These are phyloP conservation scores for Arxiozyma slooffiae DNA, from an alignment of 1,139 yeast species.

Conservation along the genomic window DNA sequence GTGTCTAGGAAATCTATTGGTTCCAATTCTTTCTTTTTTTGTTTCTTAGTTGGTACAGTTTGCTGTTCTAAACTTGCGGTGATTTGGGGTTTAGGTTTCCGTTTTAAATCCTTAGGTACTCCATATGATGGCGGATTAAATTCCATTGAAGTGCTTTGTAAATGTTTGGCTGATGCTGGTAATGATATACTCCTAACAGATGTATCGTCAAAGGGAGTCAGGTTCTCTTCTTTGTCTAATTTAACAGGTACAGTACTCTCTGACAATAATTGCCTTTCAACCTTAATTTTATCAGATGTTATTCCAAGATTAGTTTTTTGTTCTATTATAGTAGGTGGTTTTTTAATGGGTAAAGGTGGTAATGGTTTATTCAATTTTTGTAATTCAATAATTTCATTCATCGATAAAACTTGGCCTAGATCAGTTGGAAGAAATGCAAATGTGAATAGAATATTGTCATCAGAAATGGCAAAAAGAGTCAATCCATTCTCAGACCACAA, in stretches of 20 bases:
- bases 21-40: slow-evolving; percentile 39
- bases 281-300: slow-evolving; percentile 1
- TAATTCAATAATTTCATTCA: slow-evolving; percentile 18
- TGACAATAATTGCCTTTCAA: neutral
- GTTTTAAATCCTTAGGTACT: slow-evolving; percentile 39
- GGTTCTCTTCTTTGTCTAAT: neutral
- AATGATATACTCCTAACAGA: neutral
- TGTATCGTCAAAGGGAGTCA: neutral
- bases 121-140: slow-evolving; percentile 55
- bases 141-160: slow-evolving; percentile 37
- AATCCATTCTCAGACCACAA: slow-evolving; percentile 56
- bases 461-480: slow-evolving; percentile 42
- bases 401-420: slow-evolving; percentile 37
- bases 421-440: slow-evolving; percentile 46
- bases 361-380: slow-evolving; percentile 19
- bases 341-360: slow-evolving; percentile 5
- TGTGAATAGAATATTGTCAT: slow-evolving; percentile 45
- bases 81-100: slow-evolving; percentile 29
- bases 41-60: slow-evolving; percentile 9
- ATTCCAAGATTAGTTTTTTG: neutral
- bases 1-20: slow-evolving; percentile 70
- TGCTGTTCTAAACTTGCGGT: slow-evolving; percentile 17
- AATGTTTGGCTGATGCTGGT: slow-evolving; percentile 25
- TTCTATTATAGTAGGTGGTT: neutral
- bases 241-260: neutral